These are phyloP conservation scores for Basidiobolus meristosporus DNA, from an alignment of 371 early-diverging fungal genomes.

Conservation along the genomic window DNA sequence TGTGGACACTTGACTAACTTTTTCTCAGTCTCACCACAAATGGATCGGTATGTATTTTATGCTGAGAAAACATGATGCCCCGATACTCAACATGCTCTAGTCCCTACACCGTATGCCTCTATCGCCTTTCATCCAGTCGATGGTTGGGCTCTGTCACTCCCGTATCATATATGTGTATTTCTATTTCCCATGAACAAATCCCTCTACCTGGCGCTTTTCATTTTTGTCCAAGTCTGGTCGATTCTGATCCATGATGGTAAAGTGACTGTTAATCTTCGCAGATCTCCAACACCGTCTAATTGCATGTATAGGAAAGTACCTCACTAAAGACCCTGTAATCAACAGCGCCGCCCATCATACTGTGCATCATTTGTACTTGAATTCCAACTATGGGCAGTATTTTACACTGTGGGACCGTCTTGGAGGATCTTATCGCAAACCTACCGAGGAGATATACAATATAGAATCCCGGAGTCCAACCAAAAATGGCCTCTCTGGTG, in stretches of 20 bases:
- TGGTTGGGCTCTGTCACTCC: slow-evolving; percentile 81
- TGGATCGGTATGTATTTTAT: slow-evolving; percentile 25
- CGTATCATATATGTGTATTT: slow-evolving; percentile 79
- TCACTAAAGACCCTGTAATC: slow-evolving; percentile 7
- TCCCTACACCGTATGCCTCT: slow-evolving; percentile 91
- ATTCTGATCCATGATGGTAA: slow-evolving; percentile 88
- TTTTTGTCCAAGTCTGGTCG: slow-evolving; percentile 85
- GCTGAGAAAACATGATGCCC: too few relatives aligned
- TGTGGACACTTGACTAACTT: not conserved
- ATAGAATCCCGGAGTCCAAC: slow-evolving; percentile 31
- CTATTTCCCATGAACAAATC: slow-evolving; percentile 79
- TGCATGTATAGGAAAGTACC: slow-evolving; percentile 1
- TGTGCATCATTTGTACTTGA: slow-evolving; percentile 91
- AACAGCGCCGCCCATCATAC: slow-evolving; percentile 90
- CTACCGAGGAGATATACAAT: slow-evolving; percentile 46
- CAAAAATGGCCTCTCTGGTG: slow-evolving; percentile 37
- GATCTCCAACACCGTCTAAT: slow-evolving; percentile 9
- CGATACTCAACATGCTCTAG: too few relatives aligned
- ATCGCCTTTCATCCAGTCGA: slow-evolving; percentile 90
- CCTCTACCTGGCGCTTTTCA: slow-evolving; percentile 64
- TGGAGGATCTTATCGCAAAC: slow-evolving; percentile 50
- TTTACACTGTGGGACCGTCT: slow-evolving; percentile 73
- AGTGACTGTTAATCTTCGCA: too few relatives aligned
- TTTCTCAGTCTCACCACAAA: slow-evolving; percentile 24
- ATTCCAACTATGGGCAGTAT: slow-evolving; percentile 96